phyloP scores from a whole-genome alignment of 192 early-diverging fungal species.

The Jimgerdemannia flammicorona region DNA sequence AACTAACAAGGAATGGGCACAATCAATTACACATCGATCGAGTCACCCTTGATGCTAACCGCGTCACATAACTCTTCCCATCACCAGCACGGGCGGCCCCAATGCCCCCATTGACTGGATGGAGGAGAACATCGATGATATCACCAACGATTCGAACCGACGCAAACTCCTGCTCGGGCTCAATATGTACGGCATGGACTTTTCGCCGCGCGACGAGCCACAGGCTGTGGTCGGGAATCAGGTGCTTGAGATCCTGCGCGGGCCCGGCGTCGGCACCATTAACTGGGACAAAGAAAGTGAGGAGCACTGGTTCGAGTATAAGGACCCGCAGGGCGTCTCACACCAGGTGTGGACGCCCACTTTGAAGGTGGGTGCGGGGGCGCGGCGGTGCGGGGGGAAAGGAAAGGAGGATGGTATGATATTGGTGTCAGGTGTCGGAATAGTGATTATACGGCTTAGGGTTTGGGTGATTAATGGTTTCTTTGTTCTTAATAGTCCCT shows the following conservation, averaged over 20 bases:
- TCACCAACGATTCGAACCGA: constrained; percentile 21
- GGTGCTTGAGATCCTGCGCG: constrained; percentile 7
- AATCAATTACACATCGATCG: no score
- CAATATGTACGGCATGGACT: constrained; percentile 31
- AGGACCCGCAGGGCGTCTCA: constrained; percentile 16
- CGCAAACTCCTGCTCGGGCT: constrained; percentile 32
- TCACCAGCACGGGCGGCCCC: constrained; percentile 24
- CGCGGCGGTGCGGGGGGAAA: neutral
- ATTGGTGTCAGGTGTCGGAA: no score
- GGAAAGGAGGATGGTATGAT: no score
- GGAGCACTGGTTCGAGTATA: constrained; percentile 23
- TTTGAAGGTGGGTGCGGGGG: neutral
- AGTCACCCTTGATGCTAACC: no score
- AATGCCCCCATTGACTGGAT: constrained; percentile 34
- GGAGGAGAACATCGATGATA: constrained; percentile 27
- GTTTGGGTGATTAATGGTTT: no score
- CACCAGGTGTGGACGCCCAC: constrained; percentile 5
- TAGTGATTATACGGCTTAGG: no score
- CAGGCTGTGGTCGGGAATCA: constrained; percentile 19
- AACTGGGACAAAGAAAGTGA: constrained; percentile 18
- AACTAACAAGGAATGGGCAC: neutral
- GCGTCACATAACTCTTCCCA: neutral
- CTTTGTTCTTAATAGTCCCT: constrained; percentile 18
- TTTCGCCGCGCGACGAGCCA: neutral
- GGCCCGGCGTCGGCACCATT: neutral